Evolutionary conservation across 2,329 filamentous ascomycete genomes (phyloP), one percentile per base, ranked within the genome.

Genomic region (Curvularia sp.): DNA sequence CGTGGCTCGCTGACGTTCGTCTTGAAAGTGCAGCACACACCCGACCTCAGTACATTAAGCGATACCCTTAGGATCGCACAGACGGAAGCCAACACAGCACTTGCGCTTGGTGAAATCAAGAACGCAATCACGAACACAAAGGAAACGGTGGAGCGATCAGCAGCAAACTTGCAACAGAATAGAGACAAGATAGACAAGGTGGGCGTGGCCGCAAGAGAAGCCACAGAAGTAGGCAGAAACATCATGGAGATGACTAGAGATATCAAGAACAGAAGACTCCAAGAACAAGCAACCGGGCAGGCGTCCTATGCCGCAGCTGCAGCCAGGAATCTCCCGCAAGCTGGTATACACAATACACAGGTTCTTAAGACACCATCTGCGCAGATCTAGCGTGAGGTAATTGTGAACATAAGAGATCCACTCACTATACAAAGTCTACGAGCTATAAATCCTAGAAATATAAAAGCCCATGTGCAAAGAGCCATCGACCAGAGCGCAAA

Each of bases 261-360:
- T 7, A 53, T 63, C 45, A 57, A 59, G 43, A 60, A 55, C 27
- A 61, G 49, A 36, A 49, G 49, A 30, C n/a, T 28, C 38, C 48
- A 59, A 43, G 36, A 55, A 23, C 51, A 64, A 30, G 46, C 41
- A 38, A 55, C 39, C 38, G 53, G 46, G 23, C 45, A 32, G 23
- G 34, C 48, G 13, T 57, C 28, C 47, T 66, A 66, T 49, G 60
- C 61, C 53, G 53, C 60, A 3, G 36, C 43, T 19, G 63, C 50
- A 55, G 60, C 55, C 8, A 53, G 52, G 23, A 42, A 49, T 13
- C 5, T 28, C 15, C 38, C 47, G 46, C 30, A 48, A 60, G 57
- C 58, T 64, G 56, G 53, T 57, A 63, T 41, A 63, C 50, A 59
- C 25, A 66, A 64, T 66, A 55, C 55, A 66, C 54, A 64, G 41